Evolutionary conservation across 306 rosid genomes (phyloP), one percentile per base, ranked within the genome.

Genomic region (Begonia loranthoides): DNA sequence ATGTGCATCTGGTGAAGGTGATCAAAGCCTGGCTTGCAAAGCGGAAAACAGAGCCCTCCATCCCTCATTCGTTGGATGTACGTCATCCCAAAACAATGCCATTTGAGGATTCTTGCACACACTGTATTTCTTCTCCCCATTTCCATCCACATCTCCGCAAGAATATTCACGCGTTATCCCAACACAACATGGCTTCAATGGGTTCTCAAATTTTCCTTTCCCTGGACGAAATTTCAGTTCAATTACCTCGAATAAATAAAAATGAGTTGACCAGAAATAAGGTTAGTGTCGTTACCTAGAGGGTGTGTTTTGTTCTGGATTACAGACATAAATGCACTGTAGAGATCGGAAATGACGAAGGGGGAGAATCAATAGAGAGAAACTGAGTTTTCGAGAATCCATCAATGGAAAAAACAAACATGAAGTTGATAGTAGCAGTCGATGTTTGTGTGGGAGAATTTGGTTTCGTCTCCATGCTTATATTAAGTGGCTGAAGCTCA

Each of bases 321-420:
- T 17, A 65, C 19, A 13, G 69, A 57, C 10, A 58, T 6, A 48
- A 59, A 66, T 4, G 53, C 46, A 5, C 9, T 22, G 34, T 72
- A 59, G 49, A 82, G 63, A 53, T 79, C 87, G 14, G 76, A 56
- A 38, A 74, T 58, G 0, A 50, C 9, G 24, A 73, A 17, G n/a
- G 66, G 65, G 0, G 66, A 28, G 4, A 28, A 28, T 28, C 7
- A 28, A 28, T 7, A 28, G 36, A 28, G 36, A 28, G 36, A 28
- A 7, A 28, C 36, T 28, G 36, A 28, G 9, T 28, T 28, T 28
- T 3, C 8, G 36, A 28, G 36, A 28, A 28, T 28, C 9, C 36
- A 28, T 28, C 1, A 28, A 8, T 28, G 9, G 36, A 28, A 28
- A 28, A 28, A 5, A 7, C 36, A 28, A 28, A 28, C 5, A 19